Percentiles rank a stretch among this genome's conserved stretches.
Evolutionary conservation across 345 rosid genomes (phyloP).

Genomic region (Punica granatum): DNA sequence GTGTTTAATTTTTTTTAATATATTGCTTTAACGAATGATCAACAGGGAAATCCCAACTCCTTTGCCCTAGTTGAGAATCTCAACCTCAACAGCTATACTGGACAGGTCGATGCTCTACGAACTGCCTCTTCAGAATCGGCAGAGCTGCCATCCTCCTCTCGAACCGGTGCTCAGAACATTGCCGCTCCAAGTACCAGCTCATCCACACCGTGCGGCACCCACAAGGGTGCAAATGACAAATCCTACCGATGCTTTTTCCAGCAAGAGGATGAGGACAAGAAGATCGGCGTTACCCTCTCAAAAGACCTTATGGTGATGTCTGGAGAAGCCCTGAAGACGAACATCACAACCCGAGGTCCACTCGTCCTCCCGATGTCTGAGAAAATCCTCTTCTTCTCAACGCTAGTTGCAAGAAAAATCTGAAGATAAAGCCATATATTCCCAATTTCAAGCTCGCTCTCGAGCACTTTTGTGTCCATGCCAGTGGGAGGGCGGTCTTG

Average conservation of each 20-base stretch:
- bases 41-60: too few relatives aligned
- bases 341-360: constrained; percentile 62
- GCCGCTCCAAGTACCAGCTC: constrained; percentile 42
- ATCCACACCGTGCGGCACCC: constrained; percentile 48
- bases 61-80: too few relatives aligned
- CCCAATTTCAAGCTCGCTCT: constrained; percentile 68
- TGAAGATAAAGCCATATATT: constrained; percentile 43
- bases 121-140: constrained; percentile 50
- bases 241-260: constrained; percentile 42
- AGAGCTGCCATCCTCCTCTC: constrained; percentile 54
- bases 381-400: constrained; percentile 35
- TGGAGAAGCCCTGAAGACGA: constrained; percentile 54
- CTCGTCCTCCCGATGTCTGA: constrained; percentile 55
- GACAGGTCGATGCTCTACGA: constrained; percentile 17
- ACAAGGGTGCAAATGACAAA: constrained; percentile 44
- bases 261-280: constrained; percentile 38
- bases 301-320: constrained; percentile 54
- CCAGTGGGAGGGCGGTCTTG: constrained; percentile 58
- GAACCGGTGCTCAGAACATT: constrained; percentile 28
- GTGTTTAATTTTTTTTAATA: too few relatives aligned
- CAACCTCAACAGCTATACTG: too few relatives aligned
- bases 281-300: constrained; percentile 40
- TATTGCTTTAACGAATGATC: too few relatives aligned
- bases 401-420: constrained; percentile 30
- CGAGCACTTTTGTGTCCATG: constrained; percentile 68